Conservation (phyloP, 257 asterid genomes). For the Nyctanthes arbortristis region DNA sequence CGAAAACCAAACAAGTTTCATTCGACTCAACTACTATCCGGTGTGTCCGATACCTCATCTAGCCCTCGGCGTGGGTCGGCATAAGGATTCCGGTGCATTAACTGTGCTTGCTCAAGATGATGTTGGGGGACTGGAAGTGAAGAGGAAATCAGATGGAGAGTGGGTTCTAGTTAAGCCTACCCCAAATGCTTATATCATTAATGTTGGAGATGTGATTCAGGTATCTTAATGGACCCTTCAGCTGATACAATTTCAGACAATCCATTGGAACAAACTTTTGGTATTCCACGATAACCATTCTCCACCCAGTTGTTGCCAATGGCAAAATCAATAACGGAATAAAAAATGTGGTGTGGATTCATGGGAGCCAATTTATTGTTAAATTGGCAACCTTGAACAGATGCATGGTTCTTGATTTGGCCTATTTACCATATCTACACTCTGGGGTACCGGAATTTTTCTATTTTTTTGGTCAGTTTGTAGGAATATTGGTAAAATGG, state of each 20-base stretch:
- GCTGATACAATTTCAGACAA: background rate
- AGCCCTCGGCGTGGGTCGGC: conserved; percentile 51
- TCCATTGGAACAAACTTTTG: no score
- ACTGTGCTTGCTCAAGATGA: conserved; percentile 53
- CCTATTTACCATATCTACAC: no score
- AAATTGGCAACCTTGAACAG: no score
- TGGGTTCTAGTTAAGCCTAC: conserved; percentile 58
- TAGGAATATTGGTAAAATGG: background rate
- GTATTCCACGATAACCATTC: no score
- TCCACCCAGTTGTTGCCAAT: no score
- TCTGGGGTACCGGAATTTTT: no score
- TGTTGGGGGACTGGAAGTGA: conserved; percentile 60
- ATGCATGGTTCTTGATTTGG: no score
- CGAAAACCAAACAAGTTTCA: conserved; percentile 34
- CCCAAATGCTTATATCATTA: conserved; percentile 53
- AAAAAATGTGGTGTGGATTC: no score
- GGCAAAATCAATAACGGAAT: no score
- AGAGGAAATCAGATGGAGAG: conserved; percentile 53
- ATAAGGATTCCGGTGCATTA: conserved; percentile 45
- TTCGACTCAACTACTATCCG: conserved; percentile 50
- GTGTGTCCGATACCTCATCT: conserved; percentile 47
- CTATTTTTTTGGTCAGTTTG: no score
- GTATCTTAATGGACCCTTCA: conserved; percentile 13
- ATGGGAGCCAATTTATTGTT: no score
- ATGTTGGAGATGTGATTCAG: conserved; percentile 57